Conservation (phyloP, 2,329 filamentous ascomycete genomes). For the Hortaea werneckii region DNA sequence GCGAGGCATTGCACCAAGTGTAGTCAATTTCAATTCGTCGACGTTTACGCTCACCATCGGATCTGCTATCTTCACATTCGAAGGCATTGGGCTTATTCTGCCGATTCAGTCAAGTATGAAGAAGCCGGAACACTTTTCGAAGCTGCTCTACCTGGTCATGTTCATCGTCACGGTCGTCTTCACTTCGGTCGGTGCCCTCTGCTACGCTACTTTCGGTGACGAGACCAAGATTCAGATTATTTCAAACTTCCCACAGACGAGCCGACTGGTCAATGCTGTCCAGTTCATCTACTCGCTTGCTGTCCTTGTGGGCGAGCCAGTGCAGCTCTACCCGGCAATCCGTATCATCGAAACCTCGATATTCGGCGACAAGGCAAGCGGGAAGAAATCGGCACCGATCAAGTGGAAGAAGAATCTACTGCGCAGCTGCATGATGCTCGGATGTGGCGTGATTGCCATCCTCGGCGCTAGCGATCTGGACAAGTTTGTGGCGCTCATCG, state of each 20-base stretch:
- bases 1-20: slow-evolving; percentile 48
- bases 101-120: slow-evolving; percentile 70
- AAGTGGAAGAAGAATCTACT: slow-evolving; percentile 72
- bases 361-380: slow-evolving; percentile 54
- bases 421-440: slow-evolving; percentile 44
- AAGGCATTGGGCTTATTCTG: slow-evolving; percentile 66
- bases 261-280: slow-evolving; percentile 62
- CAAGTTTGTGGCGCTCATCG: slow-evolving; percentile 65
- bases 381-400: slow-evolving; percentile 52
- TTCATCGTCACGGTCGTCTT: slow-evolving; percentile 62
- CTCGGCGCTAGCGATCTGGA: slow-evolving; percentile 59
- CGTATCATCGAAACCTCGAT: slow-evolving; percentile 60
- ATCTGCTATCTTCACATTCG: slow-evolving; percentile 67
- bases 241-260: slow-evolving; percentile 62
- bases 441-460: slow-evolving; percentile 53
- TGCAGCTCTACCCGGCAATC: slow-evolving; percentile 64
- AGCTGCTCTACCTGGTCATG: slow-evolving; percentile 60
- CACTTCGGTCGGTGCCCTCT: slow-evolving; percentile 61
- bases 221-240: slow-evolving; percentile 64
- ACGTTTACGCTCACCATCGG: slow-evolving; percentile 63
- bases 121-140: slow-evolving; percentile 56
- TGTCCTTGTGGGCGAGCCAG: slow-evolving; percentile 62
- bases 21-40: slow-evolving; percentile 59
- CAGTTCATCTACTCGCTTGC: slow-evolving; percentile 66
- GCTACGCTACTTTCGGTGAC: slow-evolving; percentile 63